A percentile compares a stretch with the other conserved stretches of the same genome.
Evolutionary conservation across 192 early-diverging fungal species (phyloP).

Genomic region (Phlyctochytrium planicorne): DNA sequence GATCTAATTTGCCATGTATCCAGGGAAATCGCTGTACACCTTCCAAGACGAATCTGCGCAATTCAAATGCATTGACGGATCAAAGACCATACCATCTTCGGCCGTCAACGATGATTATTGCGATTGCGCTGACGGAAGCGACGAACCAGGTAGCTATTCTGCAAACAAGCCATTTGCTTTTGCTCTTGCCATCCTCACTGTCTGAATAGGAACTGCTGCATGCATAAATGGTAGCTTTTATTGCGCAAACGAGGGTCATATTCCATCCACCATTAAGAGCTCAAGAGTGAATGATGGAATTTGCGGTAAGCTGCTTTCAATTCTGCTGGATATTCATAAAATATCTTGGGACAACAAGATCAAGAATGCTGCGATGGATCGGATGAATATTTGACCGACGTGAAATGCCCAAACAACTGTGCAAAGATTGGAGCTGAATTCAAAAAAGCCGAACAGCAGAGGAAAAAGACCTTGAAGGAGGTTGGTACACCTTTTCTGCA

Average conservation of each 20-base stretch:
- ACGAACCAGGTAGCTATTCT: slow-evolving; percentile 7
- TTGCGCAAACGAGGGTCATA: slow-evolving; percentile 78
- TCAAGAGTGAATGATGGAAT: slow-evolving; percentile 90
- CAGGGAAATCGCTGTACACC: background rate
- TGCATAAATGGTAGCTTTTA: slow-evolving; percentile 79
- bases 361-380: slow-evolving; percentile 94
- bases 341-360: slow-evolving; percentile 33
- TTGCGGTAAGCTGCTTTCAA: slow-evolving; percentile 59
- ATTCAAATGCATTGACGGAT: slow-evolving; percentile 67
- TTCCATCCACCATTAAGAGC: slow-evolving; percentile 62
- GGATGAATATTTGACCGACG: slow-evolving; percentile 70
- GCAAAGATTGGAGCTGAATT: slow-evolving; percentile 54
- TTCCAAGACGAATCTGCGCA: background rate
- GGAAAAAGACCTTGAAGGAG: slow-evolving; percentile 16
- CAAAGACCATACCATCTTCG: slow-evolving; percentile 55
- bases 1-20: background rate
- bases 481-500: background rate
- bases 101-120: slow-evolving; percentile 93
- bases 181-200: background rate
- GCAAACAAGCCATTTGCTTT: background rate
- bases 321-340: background rate
- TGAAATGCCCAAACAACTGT: slow-evolving; percentile 76
- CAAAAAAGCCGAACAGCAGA: slow-evolving; percentile 20
- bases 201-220: slow-evolving; percentile 78
- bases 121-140: slow-evolving; percentile 59